Conservation (phyloP, 805 yeast genomes). For the Hanseniaspora hatyaiensis region DNA sequence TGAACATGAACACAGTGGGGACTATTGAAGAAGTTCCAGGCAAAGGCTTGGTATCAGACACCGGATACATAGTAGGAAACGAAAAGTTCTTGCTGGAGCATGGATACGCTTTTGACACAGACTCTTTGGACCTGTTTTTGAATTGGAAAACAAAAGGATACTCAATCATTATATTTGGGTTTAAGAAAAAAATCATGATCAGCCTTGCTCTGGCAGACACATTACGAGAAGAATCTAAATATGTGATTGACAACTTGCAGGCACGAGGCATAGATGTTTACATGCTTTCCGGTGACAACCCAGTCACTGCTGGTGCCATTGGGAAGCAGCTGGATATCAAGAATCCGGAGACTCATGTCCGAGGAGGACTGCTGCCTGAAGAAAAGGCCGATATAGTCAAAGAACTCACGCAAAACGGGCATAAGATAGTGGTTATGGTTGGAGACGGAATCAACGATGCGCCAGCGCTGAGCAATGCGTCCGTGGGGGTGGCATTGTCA, state of each 20-base stretch:
- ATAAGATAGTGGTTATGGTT: conserved; percentile 45
- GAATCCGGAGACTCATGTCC: conserved; percentile 32
- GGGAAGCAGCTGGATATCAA: conserved; percentile 50
- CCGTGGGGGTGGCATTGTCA: conserved; percentile 66
- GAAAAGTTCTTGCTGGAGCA: conserved; percentile 45
- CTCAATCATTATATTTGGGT: conserved; percentile 48
- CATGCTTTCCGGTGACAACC: conserved; percentile 72
- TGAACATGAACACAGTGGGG: conserved; percentile 12
- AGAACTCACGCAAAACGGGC: conserved; percentile 33
- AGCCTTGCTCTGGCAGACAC: conserved; percentile 52
- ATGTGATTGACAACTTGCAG: conserved; percentile 37
- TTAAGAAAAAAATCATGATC: conserved; percentile 32
- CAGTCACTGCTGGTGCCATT: conserved; percentile 53
- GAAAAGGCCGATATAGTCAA: conserved; percentile 54
- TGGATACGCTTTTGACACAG: conserved; percentile 31
- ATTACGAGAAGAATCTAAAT: conserved; percentile 44
- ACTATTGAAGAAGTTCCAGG: conserved; percentile 40
- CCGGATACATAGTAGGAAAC: conserved; percentile 43
- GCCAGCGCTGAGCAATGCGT: conserved; percentile 64
- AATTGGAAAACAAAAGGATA: conserved; percentile 55
- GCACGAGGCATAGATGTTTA: conserved; percentile 43
- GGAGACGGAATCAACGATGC: conserved; percentile 82
- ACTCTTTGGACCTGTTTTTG: conserved; percentile 30
- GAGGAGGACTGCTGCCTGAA: conserved; percentile 63
- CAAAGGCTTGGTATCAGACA: conserved; percentile 36